A percentile compares a stretch with the other conserved stretches of the same genome.
These are phyloP conservation scores for Periconia sp. DNA, from an alignment of 2,329 filamentous ascomycete genomes.

Conservation along the genomic window DNA sequence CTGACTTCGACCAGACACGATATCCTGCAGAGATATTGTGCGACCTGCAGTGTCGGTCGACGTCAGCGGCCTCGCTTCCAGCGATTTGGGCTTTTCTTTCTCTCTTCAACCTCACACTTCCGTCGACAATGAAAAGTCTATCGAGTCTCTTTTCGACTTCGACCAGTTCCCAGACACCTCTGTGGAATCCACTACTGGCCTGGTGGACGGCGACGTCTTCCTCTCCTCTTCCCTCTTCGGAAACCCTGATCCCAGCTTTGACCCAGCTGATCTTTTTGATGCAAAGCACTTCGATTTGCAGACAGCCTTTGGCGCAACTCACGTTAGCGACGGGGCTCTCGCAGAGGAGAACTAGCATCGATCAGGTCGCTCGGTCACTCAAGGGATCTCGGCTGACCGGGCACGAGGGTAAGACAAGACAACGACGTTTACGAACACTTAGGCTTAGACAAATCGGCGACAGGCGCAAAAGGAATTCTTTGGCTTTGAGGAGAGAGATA, in stretches of 20 bases:
- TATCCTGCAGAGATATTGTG: slow-evolving; percentile 99
- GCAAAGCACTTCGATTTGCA: slow-evolving; percentile 47
- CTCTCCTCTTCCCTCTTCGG: slow-evolving; percentile 38
- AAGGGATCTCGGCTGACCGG: slow-evolving; percentile 23
- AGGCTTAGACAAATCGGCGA: slow-evolving; percentile 23
- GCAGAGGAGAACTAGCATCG: slow-evolving; percentile 44
- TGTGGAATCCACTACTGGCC: slow-evolving; percentile 29
- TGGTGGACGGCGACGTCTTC: slow-evolving; percentile 38
- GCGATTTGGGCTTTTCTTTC: slow-evolving; percentile 40
- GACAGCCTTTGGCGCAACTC: slow-evolving; percentile 51
- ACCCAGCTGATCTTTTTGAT: slow-evolving; percentile 43
- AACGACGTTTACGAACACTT: slow-evolving; percentile 31
- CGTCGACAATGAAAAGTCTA: slow-evolving; percentile 42
- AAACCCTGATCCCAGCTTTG: slow-evolving; percentile 16
- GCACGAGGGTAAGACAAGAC: slow-evolving; percentile 21
- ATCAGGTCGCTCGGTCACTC: slow-evolving; percentile 25
- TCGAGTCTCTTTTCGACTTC: slow-evolving; percentile 43
- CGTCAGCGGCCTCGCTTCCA: slow-evolving; percentile 36
- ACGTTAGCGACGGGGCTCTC: slow-evolving; percentile 52
- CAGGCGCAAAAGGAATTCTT: slow-evolving; percentile 26
- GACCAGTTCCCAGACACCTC: slow-evolving; percentile 41
- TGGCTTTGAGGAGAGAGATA: slow-evolving; percentile 17
- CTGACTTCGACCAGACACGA: slow-evolving; percentile 94
- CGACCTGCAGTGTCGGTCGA: slow-evolving; percentile 99
- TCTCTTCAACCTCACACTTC: slow-evolving; percentile 38